Conservation (phyloP, 768 basidiomycete species). For the Rhodotorula toruloides region DNA sequence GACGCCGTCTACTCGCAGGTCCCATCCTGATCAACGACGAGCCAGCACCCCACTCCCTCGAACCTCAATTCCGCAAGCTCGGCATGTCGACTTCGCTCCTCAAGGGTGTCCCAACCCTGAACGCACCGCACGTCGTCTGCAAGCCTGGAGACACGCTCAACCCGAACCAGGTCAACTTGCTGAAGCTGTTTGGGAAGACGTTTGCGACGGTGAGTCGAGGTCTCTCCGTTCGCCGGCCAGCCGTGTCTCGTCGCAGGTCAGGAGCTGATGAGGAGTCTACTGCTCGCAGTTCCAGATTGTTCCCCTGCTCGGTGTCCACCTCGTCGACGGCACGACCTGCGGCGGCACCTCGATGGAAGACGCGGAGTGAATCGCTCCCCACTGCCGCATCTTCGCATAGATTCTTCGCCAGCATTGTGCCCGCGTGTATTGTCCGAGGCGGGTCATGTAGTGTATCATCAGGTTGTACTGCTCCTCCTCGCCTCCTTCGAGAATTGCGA, state of each 20-base stretch:
- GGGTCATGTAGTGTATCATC: slow-evolving; percentile 1
- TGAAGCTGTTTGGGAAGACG: slow-evolving; percentile 84
- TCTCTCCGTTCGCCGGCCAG: not conserved
- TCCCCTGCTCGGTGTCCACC: slow-evolving; percentile 31
- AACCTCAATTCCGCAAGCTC: slow-evolving; percentile 88
- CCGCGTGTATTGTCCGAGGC: too few species aligned
- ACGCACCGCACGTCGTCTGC: slow-evolving; percentile 71
- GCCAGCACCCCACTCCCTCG: slow-evolving; percentile 92
- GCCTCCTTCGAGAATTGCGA: not conserved
- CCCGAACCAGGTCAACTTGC: slow-evolving; percentile 79
- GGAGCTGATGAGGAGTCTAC: too few species aligned
- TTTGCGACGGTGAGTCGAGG: slow-evolving; percentile 68
- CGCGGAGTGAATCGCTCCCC: not conserved
- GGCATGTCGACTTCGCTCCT: slow-evolving; percentile 76
- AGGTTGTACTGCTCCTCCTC: not conserved
- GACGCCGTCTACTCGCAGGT: slow-evolving; percentile 49
- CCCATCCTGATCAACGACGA: slow-evolving; percentile 73
- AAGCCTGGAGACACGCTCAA: slow-evolving; percentile 72
- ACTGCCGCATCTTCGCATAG: not conserved
- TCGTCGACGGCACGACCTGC: slow-evolving; percentile 28
- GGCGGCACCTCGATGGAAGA: slow-evolving; percentile 19
- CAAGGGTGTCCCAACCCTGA: slow-evolving; percentile 78
- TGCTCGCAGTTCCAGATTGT: slow-evolving; percentile 35
- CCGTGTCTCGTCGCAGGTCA: not conserved
- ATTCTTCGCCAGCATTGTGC: not conserved